These are phyloP conservation scores for Papilionanthe hybrid DNA, from an alignment of 116 monocot genomes.

Conservation along the genomic window DNA sequence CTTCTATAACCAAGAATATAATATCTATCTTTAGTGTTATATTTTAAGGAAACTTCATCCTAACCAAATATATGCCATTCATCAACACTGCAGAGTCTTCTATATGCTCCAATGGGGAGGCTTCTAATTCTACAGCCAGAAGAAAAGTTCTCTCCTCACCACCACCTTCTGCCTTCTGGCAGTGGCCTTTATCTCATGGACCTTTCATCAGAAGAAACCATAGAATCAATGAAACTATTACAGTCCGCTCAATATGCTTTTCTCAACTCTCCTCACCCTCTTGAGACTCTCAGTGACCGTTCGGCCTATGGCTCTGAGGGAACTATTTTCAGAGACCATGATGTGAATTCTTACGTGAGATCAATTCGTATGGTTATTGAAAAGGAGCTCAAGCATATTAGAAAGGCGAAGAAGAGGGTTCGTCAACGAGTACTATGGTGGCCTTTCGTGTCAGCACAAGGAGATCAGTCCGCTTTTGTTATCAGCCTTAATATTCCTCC, in stretches of 20 bases:
- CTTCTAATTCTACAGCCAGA: conserved; percentile 81
- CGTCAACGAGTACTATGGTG: conserved; percentile 11
- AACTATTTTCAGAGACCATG: conserved; percentile 64
- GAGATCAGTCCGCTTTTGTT: background rate
- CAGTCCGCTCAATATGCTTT: conserved; percentile 53
- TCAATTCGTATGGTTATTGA: conserved; percentile 36
- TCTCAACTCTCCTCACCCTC: conserved; percentile 90
- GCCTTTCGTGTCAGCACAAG: conserved; percentile 15
- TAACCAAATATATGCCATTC: background rate
- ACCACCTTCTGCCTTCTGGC: conserved; percentile 75
- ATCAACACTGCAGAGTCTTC: conserved; percentile 43
- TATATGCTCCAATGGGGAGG: conserved; percentile 80
- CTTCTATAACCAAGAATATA: background rate
- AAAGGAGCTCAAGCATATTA: conserved; percentile 34
- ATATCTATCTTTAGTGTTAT: background rate
- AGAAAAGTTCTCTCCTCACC: conserved; percentile 57
- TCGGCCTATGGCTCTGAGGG: conserved; percentile 73
- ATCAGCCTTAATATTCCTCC: background rate
- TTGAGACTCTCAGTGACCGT: conserved; percentile 75
- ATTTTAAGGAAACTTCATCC: background rate
- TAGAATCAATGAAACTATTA: conserved; percentile 21
- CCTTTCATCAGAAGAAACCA: conserved; percentile 14
- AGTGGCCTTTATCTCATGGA: conserved; percentile 57
- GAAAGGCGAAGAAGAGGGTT: conserved; percentile 23
- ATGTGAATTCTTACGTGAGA: conserved; percentile 60